These are phyloP conservation scores for Aspergillus pseudonomiae DNA, from an alignment of 2,329 filamentous ascomycete species.

Conservation along the genomic window DNA sequence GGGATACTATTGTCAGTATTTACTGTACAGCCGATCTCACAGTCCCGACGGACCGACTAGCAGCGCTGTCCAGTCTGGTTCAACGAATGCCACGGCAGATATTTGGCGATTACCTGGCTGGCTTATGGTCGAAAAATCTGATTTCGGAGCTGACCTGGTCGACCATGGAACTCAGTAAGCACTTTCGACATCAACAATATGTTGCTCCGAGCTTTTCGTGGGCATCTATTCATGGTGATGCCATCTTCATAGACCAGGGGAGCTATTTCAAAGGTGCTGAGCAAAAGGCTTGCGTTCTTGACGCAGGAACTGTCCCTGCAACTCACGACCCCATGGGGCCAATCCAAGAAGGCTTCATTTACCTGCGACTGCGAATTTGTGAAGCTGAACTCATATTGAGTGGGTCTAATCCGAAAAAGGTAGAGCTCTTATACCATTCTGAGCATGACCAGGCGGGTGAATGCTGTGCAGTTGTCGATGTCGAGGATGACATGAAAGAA, in stretches of 20 bases:
- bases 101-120: neutral
- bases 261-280: no score
- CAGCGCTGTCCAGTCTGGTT: neutral
- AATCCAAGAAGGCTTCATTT: no score
- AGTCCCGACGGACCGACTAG: neutral
- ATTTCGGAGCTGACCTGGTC: neutral
- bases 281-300: no score
- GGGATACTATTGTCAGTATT: accelerated
- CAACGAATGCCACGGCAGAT: neutral
- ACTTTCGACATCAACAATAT: neutral
- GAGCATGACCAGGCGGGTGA: no score
- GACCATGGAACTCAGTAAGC: no score
- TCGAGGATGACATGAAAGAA: no score
- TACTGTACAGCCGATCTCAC: neutral
- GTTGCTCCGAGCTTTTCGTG: neutral
- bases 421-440: accelerated
- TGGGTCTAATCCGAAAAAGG: accelerated
- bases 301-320: neutral
- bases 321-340: no score
- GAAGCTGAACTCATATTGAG: no score
- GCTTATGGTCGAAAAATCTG: neutral
- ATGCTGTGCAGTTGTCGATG: accelerated
- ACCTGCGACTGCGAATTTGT: no score
- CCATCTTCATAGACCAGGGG: no score
- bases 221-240: neutral